phyloP scores from a whole-genome alignment of 331 rosid genomes.

The Spiraea crenata region DNA sequence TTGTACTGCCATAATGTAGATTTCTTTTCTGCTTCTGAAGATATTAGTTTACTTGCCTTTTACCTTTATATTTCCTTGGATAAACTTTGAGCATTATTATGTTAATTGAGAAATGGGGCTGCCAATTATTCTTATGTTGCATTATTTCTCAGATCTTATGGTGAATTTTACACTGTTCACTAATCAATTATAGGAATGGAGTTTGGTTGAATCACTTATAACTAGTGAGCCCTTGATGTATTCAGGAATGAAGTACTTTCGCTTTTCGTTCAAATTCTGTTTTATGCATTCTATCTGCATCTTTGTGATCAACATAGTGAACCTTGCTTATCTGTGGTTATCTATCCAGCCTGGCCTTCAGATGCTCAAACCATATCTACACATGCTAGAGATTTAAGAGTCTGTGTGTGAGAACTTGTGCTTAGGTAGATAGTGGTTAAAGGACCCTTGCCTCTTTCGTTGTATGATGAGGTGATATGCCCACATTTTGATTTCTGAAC shows the following conservation, averaged over 20 bases:
- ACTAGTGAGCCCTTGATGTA: not conserved
- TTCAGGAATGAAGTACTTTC: not conserved
- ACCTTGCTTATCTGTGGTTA: not conserved
- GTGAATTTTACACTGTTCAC: not conserved
- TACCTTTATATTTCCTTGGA: not conserved
- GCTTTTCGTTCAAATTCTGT: no score
- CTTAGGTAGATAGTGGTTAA: not conserved
- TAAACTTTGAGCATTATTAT: not conserved
- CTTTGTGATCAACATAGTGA: not conserved
- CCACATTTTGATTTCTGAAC: conserved; percentile 14
- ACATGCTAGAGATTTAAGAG: not conserved
- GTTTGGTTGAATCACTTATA: not conserved
- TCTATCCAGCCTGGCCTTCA: not conserved
- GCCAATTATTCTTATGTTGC: not conserved
- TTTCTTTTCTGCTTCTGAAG: not conserved
- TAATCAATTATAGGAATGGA: not conserved
- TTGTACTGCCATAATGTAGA: conserved; percentile 12
- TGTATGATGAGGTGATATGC: not conserved
- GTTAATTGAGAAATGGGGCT: conserved; percentile 1
- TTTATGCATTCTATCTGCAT: not conserved
- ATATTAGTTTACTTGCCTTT: no score
- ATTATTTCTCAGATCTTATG: not conserved
- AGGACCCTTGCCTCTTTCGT: conserved; percentile 2
- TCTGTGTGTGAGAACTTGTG: not conserved
- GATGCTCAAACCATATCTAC: not conserved